Evolutionary conservation across 495 filamentous ascomycete species (phyloP).

Genomic region (Aspergillus campestris): DNA sequence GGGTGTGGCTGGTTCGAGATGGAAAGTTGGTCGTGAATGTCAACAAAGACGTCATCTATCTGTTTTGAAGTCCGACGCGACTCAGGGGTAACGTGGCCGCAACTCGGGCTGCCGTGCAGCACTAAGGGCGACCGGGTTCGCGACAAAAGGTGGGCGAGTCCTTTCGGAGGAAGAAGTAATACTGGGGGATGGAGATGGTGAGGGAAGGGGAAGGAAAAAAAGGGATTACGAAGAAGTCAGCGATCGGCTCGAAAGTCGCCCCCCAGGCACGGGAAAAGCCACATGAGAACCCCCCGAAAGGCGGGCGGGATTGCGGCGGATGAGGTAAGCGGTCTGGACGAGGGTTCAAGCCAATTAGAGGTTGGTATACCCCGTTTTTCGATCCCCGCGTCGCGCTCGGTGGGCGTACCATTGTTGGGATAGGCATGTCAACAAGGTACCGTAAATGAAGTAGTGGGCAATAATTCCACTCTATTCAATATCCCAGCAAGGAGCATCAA

Average conservation of each 20-base stretch:
- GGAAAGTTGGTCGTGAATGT: constrained; percentile 17
- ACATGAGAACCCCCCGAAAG: constrained; percentile 19
- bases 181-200: neutral
- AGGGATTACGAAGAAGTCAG: constrained; percentile 13
- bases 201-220: constrained; percentile 10
- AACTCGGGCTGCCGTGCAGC: too few relatives aligned
- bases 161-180: neutral
- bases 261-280: constrained; percentile 32
- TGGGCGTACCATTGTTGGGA: too few relatives aligned
- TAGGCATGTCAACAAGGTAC: too few relatives aligned
- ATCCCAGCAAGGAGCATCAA: too few relatives aligned
- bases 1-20: constrained; percentile 8
- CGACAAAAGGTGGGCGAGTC: constrained; percentile 1
- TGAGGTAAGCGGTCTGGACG: constrained; percentile 23
- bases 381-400: too few relatives aligned
- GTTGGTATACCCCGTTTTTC: neutral
- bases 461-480: too few relatives aligned
- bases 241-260: constrained; percentile 1
- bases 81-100: constrained; percentile 3
- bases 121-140: neutral
- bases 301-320: constrained; percentile 17
- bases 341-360: neutral
- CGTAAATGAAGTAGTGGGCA: too few relatives aligned
- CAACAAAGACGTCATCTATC: constrained; percentile 42
- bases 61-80: constrained; percentile 18